Percentiles rank a stretch among this genome's conserved stretches.
phyloP scores from a whole-genome alignment of 140 eudicot species.

The Senecio squalidus region DNA sequence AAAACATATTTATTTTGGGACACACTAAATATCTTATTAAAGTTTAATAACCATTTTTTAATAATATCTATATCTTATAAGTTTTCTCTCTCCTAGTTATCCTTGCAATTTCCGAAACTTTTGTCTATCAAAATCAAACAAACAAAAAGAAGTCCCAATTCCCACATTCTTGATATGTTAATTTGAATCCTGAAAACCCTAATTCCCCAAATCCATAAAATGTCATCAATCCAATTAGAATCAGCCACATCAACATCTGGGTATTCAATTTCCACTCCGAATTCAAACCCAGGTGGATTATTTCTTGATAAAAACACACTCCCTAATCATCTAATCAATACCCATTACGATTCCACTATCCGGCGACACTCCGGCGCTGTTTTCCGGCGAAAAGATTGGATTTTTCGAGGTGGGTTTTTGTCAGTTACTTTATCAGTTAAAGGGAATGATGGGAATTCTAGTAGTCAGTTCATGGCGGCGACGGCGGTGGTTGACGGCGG shows the following conservation, averaged over 20 bases:
- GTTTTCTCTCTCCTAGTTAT: too few species aligned
- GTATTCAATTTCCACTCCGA: too few species aligned
- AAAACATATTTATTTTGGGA: too few species aligned
- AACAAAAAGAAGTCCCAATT: too few species aligned
- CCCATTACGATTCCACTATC: constrained; percentile 4
- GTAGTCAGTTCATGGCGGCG: constrained; percentile 14
- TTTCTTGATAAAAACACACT: constrained; percentile 35
- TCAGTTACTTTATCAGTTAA: constrained; percentile 56
- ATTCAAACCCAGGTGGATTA: constrained; percentile 36
- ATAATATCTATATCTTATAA: too few species aligned
- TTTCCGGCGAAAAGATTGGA: constrained; percentile 15
- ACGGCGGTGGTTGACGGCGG: constrained; percentile 9
- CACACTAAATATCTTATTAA: too few species aligned
- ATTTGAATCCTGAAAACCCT: background rate
- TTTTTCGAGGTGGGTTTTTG: constrained; percentile 40
- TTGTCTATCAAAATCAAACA: too few species aligned
- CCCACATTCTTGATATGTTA: background rate
- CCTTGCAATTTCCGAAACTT: too few species aligned
- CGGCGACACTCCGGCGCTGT: constrained; percentile 3
- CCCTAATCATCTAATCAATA: constrained; percentile 22
- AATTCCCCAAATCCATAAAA: background rate
- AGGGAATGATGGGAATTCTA: constrained; percentile 24
- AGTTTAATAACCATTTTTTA: too few species aligned
- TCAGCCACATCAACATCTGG: background rate
- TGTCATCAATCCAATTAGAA: constrained; percentile 9